Evolutionary conservation across 2,329 filamentous ascomycete genomes (phyloP).

Genomic region (Ilyonectria destructans): DNA sequence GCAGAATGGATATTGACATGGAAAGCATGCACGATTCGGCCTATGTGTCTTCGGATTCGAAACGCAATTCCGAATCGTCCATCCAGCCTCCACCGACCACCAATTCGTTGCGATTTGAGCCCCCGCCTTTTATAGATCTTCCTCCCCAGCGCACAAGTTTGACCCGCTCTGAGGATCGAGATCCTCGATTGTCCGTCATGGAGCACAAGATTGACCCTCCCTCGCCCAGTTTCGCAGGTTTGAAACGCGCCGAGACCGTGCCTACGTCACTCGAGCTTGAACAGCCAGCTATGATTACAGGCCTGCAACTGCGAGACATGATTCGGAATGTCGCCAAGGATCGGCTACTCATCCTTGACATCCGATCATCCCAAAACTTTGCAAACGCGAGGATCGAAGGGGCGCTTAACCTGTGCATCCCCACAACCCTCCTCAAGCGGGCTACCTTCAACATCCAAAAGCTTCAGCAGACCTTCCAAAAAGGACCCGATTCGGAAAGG

Average conservation of each 20-base stretch:
- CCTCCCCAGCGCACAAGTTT: conserved; percentile 49
- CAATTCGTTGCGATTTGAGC: conserved; percentile 62
- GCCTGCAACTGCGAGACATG: conserved; percentile 70
- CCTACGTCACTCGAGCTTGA: conserved; percentile 65
- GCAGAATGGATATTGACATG: conserved; percentile 62
- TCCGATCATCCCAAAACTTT: conserved; percentile 90
- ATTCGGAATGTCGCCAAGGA: conserved; percentile 61
- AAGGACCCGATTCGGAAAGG: conserved; percentile 76
- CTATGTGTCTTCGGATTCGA: conserved; percentile 69
- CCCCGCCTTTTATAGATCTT: conserved; percentile 53
- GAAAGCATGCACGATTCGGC: conserved; percentile 68
- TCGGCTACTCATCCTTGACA: conserved; percentile 81
- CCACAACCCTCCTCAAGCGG: conserved; percentile 92
- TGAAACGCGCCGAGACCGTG: conserved; percentile 65
- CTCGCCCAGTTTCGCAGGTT: conserved; percentile 44
- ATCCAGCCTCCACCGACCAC: conserved; percentile 59
- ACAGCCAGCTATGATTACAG: conserved; percentile 68
- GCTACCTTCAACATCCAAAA: conserved; percentile 93
- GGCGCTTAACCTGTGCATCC: conserved; percentile 95
- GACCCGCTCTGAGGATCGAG: conserved; percentile 65
- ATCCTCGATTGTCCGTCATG: conserved; percentile 70
- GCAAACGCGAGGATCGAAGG: conserved; percentile 81
- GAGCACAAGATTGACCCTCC: conserved; percentile 63
- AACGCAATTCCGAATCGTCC: conserved; percentile 67
- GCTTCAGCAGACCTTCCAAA: conserved; percentile 88